phyloP scores from a whole-genome alignment of 140 eudicot genomes.

The Oenanthe javanica region DNA sequence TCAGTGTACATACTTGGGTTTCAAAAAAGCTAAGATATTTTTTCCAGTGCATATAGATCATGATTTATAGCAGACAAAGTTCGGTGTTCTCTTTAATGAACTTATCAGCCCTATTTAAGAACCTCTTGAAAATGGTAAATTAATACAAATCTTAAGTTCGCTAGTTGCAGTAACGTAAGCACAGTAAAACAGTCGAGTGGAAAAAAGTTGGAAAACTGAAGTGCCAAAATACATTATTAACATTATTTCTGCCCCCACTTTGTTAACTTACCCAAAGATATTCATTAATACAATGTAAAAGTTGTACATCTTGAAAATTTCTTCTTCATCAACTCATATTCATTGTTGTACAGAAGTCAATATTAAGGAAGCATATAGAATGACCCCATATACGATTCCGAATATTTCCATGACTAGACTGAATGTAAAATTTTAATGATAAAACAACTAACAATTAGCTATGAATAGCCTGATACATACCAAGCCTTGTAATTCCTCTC shows the following conservation, averaged over 20 bases:
- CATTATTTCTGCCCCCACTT: background rate
- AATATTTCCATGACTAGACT: background rate
- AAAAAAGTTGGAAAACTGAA: background rate
- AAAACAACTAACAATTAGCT: background rate
- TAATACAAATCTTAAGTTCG: background rate
- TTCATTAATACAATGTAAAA: background rate
- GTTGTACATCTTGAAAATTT: background rate
- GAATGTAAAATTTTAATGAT: background rate
- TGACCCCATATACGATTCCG: background rate
- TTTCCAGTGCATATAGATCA: background rate
- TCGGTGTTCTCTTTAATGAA: background rate
- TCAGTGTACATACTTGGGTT: background rate
- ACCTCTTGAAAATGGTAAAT: background rate
- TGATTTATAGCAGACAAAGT: background rate
- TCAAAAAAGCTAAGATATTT: background rate
- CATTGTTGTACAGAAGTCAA: background rate
- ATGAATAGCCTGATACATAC: slow-evolving; percentile 29
- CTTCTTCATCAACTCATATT: background rate
- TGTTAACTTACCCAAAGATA: background rate
- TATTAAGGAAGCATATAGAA: background rate
- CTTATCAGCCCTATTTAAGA: background rate
- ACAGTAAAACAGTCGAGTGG: background rate
- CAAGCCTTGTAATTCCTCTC: slow-evolving; percentile 80
- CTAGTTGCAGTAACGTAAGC: background rate
- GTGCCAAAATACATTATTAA: background rate